Percentiles rank a stretch among this genome's conserved stretches.
These are phyloP conservation scores for Ajuga chamaepitys DNA, from an alignment of 257 asterid genomes.

Conservation along the genomic window DNA sequence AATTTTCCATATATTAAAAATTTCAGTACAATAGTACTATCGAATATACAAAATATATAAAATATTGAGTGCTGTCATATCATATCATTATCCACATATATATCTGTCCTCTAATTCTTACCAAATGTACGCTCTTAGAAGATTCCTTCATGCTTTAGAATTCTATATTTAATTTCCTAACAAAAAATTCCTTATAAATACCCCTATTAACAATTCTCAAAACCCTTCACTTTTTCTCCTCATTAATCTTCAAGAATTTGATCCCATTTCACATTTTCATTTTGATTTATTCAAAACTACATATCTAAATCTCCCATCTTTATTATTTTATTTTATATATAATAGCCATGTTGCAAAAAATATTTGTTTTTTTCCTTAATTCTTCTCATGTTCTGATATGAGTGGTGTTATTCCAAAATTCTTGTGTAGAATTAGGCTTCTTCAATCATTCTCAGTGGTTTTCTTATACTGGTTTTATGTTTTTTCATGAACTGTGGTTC, in stretches of 20 bases:
- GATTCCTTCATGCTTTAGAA: constrained; percentile 19
- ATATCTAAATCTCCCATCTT: no score
- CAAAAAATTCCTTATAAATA: constrained; percentile 19
- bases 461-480: constrained; percentile 52
- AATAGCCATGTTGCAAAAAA: constrained; percentile 14
- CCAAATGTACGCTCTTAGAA: constrained; percentile 22
- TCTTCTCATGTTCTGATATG: constrained; percentile 20
- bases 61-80: constrained; percentile 6
- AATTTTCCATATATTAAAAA: no score
- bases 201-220: constrained; percentile 8
- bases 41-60: no score
- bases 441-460: constrained; percentile 51
- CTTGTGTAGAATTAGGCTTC: constrained; percentile 31
- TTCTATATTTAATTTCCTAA: not conserved
- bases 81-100: constrained; percentile 24
- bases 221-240: constrained; percentile 8
- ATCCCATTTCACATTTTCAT: not conserved
- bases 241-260: constrained; percentile 6
- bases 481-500: constrained; percentile 24
- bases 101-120: constrained; percentile 25
- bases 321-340: no score
- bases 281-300: not conserved
- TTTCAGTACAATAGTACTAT: no score
- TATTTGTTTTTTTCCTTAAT: not conserved
- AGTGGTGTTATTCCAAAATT: constrained; percentile 19